Evolutionary conservation across 2,329 filamentous ascomycete genomes (phyloP), one percentile per base, ranked within the genome.

Genomic region (Metarhizium robertsii): DNA sequence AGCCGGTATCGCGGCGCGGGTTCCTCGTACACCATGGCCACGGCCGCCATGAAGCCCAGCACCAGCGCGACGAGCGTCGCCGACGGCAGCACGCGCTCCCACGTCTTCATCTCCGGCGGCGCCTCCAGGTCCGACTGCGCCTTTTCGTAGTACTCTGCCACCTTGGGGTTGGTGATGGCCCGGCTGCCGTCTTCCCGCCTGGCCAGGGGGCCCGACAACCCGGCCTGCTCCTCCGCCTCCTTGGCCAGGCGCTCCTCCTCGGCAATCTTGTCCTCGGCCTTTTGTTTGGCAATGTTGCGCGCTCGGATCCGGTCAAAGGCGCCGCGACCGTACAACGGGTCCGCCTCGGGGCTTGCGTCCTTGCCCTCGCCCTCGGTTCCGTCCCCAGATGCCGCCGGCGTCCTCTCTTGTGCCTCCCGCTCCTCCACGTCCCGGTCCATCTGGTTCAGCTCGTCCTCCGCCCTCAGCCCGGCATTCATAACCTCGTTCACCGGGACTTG

Each of bases 401-500:
- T 60, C 38, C 59, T 61, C 13, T 61, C 59, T 34, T 61, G 60
- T 1, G 59, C 60, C 14, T 61, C 59, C 36, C 64, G 56, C 56
- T 61, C 64, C 64, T 50, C 53, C 52, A 53, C 64, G 59, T 71
- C 63, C 61, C 65, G 63, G 58, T 84, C 80, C 59, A 85, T 66
- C 56, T 72, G 72, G 20, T 71, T 73, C 52, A 86, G 73, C 69
- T 86, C 83, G 55, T 85, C 79, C 67, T 86, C 82, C 14, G 83
- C 83, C 51, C 82, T 74, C 53, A 84, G 69, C 1, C 81, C 81
- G 2, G 82, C 82, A 60, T 82, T 85, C 60, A 78, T 67, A 32
- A 83, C 69, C 66, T 87, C 84, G 57, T 86, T 77, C 3, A 86
- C 79, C 0, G 77, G 75, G 1, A 80, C 72, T 48, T 73, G 73